Evolutionary conservation across 495 filamentous ascomycete species (phyloP).

Genomic region (Platismatia glauca): DNA sequence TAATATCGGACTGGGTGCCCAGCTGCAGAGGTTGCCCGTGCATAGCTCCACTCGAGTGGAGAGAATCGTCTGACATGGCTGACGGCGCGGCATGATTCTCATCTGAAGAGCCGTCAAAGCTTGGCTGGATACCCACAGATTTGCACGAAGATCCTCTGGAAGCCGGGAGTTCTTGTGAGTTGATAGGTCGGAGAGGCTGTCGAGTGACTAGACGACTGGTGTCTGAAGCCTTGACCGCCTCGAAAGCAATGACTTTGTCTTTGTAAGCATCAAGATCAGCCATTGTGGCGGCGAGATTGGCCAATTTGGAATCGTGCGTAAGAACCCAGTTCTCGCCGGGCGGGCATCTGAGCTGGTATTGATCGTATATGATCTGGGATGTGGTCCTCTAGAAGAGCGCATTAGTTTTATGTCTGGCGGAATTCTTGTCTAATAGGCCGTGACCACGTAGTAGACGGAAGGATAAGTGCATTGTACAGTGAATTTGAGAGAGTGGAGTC

Average conservation of each 20-base stretch:
- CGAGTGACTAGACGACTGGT: constrained; percentile 1
- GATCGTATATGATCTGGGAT: constrained; percentile 22
- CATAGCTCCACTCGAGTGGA: not conserved
- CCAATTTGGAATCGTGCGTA: constrained; percentile 16
- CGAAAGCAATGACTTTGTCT: constrained; percentile 29
- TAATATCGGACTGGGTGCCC: not conserved
- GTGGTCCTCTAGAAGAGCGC: constrained; percentile 30
- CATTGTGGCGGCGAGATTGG: constrained; percentile 21
- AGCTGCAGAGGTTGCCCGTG: not conserved
- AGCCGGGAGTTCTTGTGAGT: constrained; percentile 1
- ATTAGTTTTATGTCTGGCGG: not conserved
- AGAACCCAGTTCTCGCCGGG: constrained; percentile 16
- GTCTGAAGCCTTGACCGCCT: constrained; percentile 22
- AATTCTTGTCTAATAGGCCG: not conserved
- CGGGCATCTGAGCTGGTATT: constrained; percentile 23
- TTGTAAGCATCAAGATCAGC: constrained; percentile 22
- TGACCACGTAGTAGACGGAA: not conserved
- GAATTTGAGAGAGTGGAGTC: not conserved
- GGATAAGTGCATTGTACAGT: not conserved
- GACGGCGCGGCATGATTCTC: not conserved
- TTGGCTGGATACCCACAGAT: not conserved
- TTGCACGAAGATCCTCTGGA: not conserved
- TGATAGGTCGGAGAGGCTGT: constrained; percentile 13
- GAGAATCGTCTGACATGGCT: not conserved
- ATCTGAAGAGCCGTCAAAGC: not conserved